Evolutionary conservation across 2,329 filamentous ascomycete genomes (phyloP), one percentile per base, ranked within the genome.

Genomic region (Cryphonectria nitschkei): DNA sequence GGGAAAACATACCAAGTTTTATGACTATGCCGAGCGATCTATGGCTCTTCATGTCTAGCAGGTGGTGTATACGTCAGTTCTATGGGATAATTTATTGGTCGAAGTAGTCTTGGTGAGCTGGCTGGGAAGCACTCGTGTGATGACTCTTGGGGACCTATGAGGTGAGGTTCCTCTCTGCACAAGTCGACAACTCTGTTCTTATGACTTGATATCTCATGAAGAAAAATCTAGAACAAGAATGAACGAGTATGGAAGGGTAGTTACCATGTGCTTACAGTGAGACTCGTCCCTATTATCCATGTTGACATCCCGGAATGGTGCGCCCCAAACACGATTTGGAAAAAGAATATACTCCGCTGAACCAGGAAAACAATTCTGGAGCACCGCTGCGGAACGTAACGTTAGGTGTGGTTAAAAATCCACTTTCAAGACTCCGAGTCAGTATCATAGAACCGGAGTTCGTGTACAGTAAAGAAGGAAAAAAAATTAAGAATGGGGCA

Each of bases 21-120:
- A 97, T 95, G 76, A 97, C 93, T 74, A 96, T 88, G 68, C 90
- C 93, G 75, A 93, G 86, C 77, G 89, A 86, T 79, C 89, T 91
- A 68, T 82, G 81, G 58, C 82, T 84, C 84, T 89, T 93, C 90
- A 92, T 93, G 75, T 80, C 87, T 87, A 82, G 58, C 39, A 43
- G 37, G 46, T 9, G 41, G n/a, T 62, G 46, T n/a, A 46, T 54
- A 16, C 66, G 26, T 62, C 78, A 68, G 79, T 52, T 3, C 19
- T 43, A 22, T 68, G 37, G n/a, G 39, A 41, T 26, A 2, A 43
- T 50, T 50, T 22, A 13, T 29, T 32, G 14, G 54, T 32, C 2
- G 52, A 13, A 34, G 6, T 16, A 14, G 14, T 13, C 29, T 19
- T 1, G 16, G 34, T 39, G 34, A 26, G 58, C 61, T 68, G 76